Base-by-base conservation (phyloP, 225 moss, liverwort and hornwort genomes). In the Pseudisothecium myosuroides region DNA sequence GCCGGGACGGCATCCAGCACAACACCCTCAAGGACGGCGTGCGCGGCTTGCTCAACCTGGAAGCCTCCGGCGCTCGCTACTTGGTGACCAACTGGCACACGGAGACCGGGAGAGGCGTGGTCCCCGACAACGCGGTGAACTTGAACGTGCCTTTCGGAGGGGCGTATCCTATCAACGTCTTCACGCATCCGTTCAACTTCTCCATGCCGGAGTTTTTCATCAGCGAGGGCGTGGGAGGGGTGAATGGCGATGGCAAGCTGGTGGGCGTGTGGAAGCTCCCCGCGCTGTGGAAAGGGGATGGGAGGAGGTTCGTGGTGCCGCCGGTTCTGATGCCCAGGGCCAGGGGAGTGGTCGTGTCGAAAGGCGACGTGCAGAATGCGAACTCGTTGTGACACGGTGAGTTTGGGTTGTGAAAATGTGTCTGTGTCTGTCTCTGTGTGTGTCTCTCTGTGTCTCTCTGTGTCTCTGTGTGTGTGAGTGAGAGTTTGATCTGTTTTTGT, bases 121-220 rank as follows among this genome's bases (percentile, higher is more conserved):
- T 91, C 8, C 73, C 90, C 14, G 94, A 93, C 81, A 71, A 92
- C n/a, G 87, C 77, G 7, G 83, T 90, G 26, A 96, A 95, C 63
- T 4, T 81, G 73, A 58, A 96, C 76, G 86, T 95, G 45, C 62
- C 84, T 7, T 90, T 93, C 75, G 95, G 95, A 8, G 93, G 84
- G 16, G 92, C 94, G 24, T 96, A 96, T 60, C 93, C 93, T 5
- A 92, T 96, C 85, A 93, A 96, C 74, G 93, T 96, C 39, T 95
- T 95, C 19, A 94, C 94, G 32, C 93, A 92, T 32, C 95, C 95
- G 15, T 96, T 96, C 92, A 96, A 96, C 89, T 96, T 96, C 91
- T 96, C 96, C 67, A 72, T 89, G 84, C 95, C 96, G 13, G 96
- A 96, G 77, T 89, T 93, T 49, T 59, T 96, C 62, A 95, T 95